Evolutionary conservation across 495 filamentous ascomycete genomes (phyloP).

Genomic region (Cercophora samala): DNA sequence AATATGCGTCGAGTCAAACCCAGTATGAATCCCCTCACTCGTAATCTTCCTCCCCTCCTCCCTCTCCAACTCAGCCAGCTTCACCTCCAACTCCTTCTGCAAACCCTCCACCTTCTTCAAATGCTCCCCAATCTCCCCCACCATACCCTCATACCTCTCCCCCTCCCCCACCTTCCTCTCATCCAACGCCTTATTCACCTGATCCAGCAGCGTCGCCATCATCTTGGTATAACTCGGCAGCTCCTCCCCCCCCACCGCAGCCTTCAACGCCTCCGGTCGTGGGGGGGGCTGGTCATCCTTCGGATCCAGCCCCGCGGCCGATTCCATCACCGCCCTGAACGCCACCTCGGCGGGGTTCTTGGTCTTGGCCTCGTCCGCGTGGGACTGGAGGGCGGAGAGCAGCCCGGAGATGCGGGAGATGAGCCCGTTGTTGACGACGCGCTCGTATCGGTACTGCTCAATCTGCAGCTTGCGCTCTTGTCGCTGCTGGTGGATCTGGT

Average conservation of each 20-base stretch:
- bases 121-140: conserved; percentile 72
- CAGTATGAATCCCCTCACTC: conserved; percentile 85
- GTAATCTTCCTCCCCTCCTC: conserved; percentile 90
- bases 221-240: conserved; percentile 89
- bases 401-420: conserved; percentile 77
- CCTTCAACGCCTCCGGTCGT: conserved; percentile 51
- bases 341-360: conserved; percentile 72
- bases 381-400: conserved; percentile 63
- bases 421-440: conserved; percentile 86
- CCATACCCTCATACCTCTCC: conserved; percentile 66
- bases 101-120: conserved; percentile 70
- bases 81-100: conserved; percentile 67
- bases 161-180: conserved; percentile 55
- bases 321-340: conserved; percentile 83
- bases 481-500: conserved; percentile 90
- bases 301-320: conserved; percentile 53
- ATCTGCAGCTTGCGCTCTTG: conserved; percentile 81
- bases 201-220: conserved; percentile 88
- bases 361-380: conserved; percentile 61
- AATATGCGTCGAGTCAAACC: conserved; percentile 81
- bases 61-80: conserved; percentile 78
- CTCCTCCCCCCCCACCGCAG: conserved; percentile 49
- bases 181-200: conserved; percentile 87
- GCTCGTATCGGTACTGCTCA: conserved; percentile 86
- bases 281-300: conserved; percentile 75